Conservation (phyloP, 768 basidiomycete genomes). For the Coprinellus aureogranulatus region DNA sequence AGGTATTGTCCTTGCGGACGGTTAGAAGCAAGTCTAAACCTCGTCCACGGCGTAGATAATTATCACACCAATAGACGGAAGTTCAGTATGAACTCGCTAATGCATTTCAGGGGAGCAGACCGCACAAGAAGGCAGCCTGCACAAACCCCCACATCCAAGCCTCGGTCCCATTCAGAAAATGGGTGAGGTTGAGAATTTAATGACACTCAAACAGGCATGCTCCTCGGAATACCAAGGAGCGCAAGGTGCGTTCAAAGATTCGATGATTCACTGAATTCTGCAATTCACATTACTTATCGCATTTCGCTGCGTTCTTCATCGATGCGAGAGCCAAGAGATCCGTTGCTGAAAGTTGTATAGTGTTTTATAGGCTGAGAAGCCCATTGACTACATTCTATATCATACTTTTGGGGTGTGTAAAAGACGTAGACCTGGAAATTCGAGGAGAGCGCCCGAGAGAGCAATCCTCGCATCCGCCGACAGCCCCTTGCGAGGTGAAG, state of each 20-base stretch:
- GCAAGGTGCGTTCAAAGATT: constrained; percentile 83
- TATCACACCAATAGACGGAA: constrained; percentile 46
- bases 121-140: constrained; percentile 24
- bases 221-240: constrained; percentile 71
- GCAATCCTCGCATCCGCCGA: constrained; percentile 1
- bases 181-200: constrained; percentile 47
- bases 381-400: constrained; percentile 26
- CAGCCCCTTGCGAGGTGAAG: no score
- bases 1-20: constrained; percentile 21
- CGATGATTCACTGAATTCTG: constrained; percentile 81
- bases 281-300: constrained; percentile 83
- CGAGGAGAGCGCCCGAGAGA: constrained; percentile 12
- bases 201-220: constrained; percentile 79
- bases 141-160: constrained; percentile 43
- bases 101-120: constrained; percentile 45
- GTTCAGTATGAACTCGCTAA: constrained; percentile 34
- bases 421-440: constrained; percentile 24
- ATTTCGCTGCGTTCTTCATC: constrained; percentile 80
- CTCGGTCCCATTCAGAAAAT: constrained; percentile 23
- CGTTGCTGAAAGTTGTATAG: constrained; percentile 46
- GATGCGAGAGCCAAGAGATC: constrained; percentile 55
- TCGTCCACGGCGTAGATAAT: constrained; percentile 41
- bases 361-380: constrained; percentile 26
- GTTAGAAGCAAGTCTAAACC: constrained; percentile 23
- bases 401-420: constrained; percentile 18